These are phyloP conservation scores for Ogataea trehaloabstinens DNA, from an alignment of 805 yeast genomes.

Conservation along the genomic window DNA sequence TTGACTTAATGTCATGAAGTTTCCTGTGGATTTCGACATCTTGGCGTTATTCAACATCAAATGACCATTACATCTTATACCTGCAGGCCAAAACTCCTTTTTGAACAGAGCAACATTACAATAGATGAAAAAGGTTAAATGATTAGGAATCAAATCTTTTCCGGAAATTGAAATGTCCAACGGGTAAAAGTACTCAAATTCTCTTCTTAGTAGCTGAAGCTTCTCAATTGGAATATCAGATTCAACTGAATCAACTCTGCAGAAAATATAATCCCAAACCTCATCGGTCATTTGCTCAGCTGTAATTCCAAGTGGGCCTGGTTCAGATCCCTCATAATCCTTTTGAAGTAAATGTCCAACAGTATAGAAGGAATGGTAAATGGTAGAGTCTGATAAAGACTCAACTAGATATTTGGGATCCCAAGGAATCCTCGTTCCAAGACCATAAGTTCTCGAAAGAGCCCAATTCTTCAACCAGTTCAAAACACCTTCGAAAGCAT, in stretches of 20 bases:
- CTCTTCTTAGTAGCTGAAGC: slow-evolving; percentile 77
- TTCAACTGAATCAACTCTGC: slow-evolving; percentile 58
- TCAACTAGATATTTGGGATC: slow-evolving; percentile 91
- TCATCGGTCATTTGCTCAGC: slow-evolving; percentile 90
- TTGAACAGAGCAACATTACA: slow-evolving; percentile 92
- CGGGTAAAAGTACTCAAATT: slow-evolving; percentile 96
- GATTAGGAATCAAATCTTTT: slow-evolving; percentile 96
- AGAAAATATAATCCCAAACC: slow-evolving; percentile 88
- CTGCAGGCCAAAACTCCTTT: slow-evolving; percentile 86
- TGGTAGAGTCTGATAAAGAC: slow-evolving; percentile 92
- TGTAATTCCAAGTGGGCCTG: slow-evolving; percentile 70
- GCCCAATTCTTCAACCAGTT: slow-evolving; percentile 99
- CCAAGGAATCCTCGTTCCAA: slow-evolving; percentile 96
- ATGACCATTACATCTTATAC: slow-evolving; percentile 94
- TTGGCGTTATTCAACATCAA: slow-evolving; percentile 92
- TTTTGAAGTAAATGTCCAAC: slow-evolving; percentile 80
- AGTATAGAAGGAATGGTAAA: slow-evolving; percentile 94
- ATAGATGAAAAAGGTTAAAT: slow-evolving; percentile 92
- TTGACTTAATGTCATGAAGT: slow-evolving; percentile 87
- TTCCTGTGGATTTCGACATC: slow-evolving; percentile 98
- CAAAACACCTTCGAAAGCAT: slow-evolving; percentile 90
- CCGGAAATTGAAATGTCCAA: slow-evolving; percentile 90
- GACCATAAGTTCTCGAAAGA: slow-evolving; percentile 91
- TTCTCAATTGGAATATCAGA: slow-evolving; percentile 63
- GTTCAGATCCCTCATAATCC: slow-evolving; percentile 76